Percentiles rank a stretch among this genome's conserved stretches.
Conservation (phyloP, 2,329 filamentous ascomycete genomes). For the Tolypocladium tundrense region DNA sequence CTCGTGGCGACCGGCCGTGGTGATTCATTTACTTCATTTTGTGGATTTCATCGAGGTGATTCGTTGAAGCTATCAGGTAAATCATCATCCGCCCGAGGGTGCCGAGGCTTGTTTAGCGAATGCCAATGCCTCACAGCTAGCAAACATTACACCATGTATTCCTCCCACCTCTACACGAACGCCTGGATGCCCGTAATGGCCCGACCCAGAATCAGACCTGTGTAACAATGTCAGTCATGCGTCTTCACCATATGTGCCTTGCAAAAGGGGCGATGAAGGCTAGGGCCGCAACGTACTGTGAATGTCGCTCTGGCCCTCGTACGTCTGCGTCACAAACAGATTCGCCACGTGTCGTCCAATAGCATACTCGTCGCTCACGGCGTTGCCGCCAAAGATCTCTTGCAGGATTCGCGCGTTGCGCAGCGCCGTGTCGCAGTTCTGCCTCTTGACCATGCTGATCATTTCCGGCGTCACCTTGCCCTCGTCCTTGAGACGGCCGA, state of each 20-base stretch:
- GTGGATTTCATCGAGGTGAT: background rate
- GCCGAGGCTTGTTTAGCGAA: background rate
- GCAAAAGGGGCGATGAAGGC: background rate
- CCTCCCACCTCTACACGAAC: conserved; percentile 44
- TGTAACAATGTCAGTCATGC: conserved; percentile 8
- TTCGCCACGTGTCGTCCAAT: conserved; percentile 95
- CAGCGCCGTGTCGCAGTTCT: conserved; percentile 90
- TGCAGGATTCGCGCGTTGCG: conserved; percentile 71
- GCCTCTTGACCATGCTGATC: conserved; percentile 93
- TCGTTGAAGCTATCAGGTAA: background rate
- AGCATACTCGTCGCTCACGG: conserved; percentile 93
- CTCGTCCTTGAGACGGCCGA: conserved; percentile 85
- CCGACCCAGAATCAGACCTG: conserved; percentile 58
- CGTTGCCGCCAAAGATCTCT: conserved; percentile 95
- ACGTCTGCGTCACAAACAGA: conserved; percentile 93
- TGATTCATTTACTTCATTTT: background rate
- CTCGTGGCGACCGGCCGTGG: background rate
- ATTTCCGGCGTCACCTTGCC: conserved; percentile 86
- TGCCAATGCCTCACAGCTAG: conserved; percentile 3
- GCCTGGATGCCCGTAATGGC: conserved; percentile 69
- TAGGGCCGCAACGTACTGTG: conserved; percentile 55
- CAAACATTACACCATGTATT: background rate
- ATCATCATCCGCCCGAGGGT: background rate
- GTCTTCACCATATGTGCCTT: no score
- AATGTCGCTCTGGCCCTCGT: conserved; percentile 97